Evolutionary conservation across 164 flowering plant species (phyloP), one percentile per base, ranked within the genome.

Genomic region (Umbellularia californica): DNA sequence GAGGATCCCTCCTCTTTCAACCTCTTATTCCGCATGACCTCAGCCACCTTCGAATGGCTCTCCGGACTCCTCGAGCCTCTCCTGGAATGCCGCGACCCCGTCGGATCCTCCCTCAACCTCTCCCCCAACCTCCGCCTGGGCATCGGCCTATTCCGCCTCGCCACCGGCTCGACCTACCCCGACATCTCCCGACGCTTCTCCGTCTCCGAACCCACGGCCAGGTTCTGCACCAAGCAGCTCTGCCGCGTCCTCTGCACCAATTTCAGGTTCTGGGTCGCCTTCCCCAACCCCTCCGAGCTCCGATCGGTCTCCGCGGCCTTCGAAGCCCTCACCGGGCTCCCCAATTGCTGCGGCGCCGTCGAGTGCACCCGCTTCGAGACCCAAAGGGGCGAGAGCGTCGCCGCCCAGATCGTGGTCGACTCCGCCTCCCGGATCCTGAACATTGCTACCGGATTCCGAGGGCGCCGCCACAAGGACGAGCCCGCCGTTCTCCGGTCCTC

Each of bases 41-140:
- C 92, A 14, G 75, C 88, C 1, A 87, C 95, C 51, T 93, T 93
- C 77, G 87, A 89, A 71, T 94, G 97, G 97, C 91, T 94, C 19
- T 77, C 89, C 1, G 85, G 91, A 33, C 79, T 90, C 66, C 92
- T 94, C 19, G 97, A 94, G 71, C 98, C 98, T 28, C 69, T 94
- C n/a, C 90, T 94, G 15, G 98, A 94, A 27, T 92, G 97, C 77
- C 91, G 97, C 25, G 98, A 92, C 84, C 98, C 98, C 10, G 81
- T 75, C 0, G 83, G 83, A 10, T 80, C 84, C 7, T 90, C 89
- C 11, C 82, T 91, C 64, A 84, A 83, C 58, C 88, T 94, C 33
- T 80, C 97, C 1, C 66, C 90, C 2, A 87, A 86, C 60, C 60
- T 81, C 19, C 88, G 98, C 4, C 92, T 94, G 70, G 95, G 88